Conservation (phyloP, 257 asterid species). For the Striga asiatica region DNA sequence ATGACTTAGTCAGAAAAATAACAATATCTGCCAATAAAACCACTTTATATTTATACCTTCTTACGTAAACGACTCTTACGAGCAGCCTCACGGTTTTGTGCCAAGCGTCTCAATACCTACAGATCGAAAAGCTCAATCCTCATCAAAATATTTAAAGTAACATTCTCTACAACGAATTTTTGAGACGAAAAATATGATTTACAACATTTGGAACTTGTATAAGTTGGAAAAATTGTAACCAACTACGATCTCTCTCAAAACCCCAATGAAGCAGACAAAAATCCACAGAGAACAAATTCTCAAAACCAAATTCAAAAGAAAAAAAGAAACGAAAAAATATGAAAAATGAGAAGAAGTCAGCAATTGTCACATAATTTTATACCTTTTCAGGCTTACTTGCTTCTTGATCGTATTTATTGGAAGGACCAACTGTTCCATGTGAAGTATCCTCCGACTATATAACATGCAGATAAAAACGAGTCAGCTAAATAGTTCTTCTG, state of each 20-base stretch:
- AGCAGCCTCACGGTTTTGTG: constrained; percentile 98
- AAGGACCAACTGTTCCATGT: constrained; percentile 59
- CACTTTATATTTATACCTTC: constrained; percentile 14
- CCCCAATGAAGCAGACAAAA: neutral
- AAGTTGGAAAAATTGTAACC: no score
- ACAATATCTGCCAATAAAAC: neutral
- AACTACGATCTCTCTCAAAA: neutral
- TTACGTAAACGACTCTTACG: constrained; percentile 69
- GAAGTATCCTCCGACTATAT: constrained; percentile 78
- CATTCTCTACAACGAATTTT: no score
- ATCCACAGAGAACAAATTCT: neutral
- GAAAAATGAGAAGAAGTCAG: no score
- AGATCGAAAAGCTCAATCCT: constrained; percentile 6
- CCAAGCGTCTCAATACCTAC: constrained; percentile 79
- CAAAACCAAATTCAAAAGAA: neutral
- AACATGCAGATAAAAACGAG: constrained; percentile 1
- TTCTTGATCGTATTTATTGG: constrained; percentile 68
- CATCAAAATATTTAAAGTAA: neutral
- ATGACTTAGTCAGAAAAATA: neutral
- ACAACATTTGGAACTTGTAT: no score
- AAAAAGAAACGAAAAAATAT: no score
- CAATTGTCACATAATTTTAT: no score
- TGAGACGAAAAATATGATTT: no score
- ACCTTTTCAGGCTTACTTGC: constrained; percentile 79
- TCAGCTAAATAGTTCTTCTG: constrained; percentile 1